Percentiles rank a stretch among this genome's conserved stretches.
Conservation (phyloP, 2,329 filamentous ascomycete species). For the Lasiodiplodia sp. region DNA sequence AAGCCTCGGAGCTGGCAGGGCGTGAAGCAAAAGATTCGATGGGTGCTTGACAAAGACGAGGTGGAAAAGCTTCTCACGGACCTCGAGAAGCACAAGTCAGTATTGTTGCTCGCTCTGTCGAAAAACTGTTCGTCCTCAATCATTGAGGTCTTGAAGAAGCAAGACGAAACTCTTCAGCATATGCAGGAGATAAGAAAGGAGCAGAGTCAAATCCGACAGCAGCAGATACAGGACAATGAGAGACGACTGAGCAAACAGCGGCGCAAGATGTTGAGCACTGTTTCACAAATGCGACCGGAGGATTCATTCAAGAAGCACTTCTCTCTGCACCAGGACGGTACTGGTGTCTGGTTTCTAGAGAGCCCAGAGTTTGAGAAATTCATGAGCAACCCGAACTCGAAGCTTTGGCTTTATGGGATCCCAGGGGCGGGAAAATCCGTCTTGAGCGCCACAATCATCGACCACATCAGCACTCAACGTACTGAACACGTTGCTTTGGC, state of each 20-base stretch:
- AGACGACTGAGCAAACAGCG: background rate
- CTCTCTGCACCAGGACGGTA: background rate
- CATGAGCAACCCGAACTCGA: background rate
- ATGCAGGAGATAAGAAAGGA: background rate
- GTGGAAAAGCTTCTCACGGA: background rate
- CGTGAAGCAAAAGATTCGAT: background rate
- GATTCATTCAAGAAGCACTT: background rate
- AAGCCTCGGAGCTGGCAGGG: background rate
- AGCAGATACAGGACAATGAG: background rate
- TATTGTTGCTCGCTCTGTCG: background rate
- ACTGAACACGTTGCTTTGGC: background rate
- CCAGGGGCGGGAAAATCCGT: constrained; percentile 11
- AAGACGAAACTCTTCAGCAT: background rate
- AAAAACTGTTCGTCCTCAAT: background rate
- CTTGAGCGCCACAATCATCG: background rate
- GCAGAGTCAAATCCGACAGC: background rate
- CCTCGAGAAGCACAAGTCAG: background rate
- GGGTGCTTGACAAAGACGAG: background rate
- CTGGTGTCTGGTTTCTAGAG: background rate
- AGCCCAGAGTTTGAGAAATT: background rate
- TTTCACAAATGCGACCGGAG: background rate
- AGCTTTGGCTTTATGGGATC: background rate
- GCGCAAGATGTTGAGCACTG: background rate
- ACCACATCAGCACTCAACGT: background rate
- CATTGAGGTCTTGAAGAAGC: background rate